Percentiles rank a stretch among this genome's conserved stretches.
Conservation (phyloP, 2,329 filamentous ascomycete species). For the Pezicula rhizophila region DNA sequence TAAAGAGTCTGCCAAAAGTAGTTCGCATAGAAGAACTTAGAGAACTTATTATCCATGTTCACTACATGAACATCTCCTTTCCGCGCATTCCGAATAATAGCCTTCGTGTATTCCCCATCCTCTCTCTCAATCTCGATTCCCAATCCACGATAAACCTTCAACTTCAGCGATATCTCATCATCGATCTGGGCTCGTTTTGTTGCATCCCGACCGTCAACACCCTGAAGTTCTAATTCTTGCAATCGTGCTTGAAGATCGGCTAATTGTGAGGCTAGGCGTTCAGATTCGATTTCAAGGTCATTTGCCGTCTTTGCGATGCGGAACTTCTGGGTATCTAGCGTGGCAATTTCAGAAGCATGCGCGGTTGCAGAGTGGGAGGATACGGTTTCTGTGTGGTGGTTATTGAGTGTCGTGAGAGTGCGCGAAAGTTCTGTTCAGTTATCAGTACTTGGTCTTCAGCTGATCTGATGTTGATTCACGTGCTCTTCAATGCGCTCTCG, state of each 20-base stretch:
- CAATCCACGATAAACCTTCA: slow-evolving; percentile 86
- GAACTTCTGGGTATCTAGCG: slow-evolving; percentile 90
- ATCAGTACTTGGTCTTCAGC: slow-evolving; percentile 13
- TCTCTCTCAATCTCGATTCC: slow-evolving; percentile 81
- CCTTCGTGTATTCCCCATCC: slow-evolving; percentile 78
- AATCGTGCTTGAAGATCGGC: slow-evolving; percentile 69
- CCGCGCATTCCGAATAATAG: slow-evolving; percentile 75
- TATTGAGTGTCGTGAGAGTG: slow-evolving; percentile 65
- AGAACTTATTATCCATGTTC: slow-evolving; percentile 89
- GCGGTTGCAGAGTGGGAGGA: slow-evolving; percentile 68
- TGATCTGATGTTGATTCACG: slow-evolving; percentile 16
- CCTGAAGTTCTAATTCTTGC: slow-evolving; percentile 80
- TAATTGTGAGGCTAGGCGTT: slow-evolving; percentile 75
- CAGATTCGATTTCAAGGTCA: slow-evolving; percentile 90
- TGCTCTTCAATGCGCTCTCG: slow-evolving; percentile 59
- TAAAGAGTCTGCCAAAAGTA: slow-evolving; percentile 91
- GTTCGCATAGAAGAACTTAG: slow-evolving; percentile 85
- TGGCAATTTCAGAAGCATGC: slow-evolving; percentile 78
- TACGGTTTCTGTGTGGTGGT: slow-evolving; percentile 72
- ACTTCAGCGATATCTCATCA: slow-evolving; percentile 63
- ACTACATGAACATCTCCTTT: slow-evolving; percentile 93
- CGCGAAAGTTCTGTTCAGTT: slow-evolving; percentile 56
- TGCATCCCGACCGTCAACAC: slow-evolving; percentile 63
- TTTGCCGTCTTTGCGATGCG: slow-evolving; percentile 85
- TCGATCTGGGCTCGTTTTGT: slow-evolving; percentile 42